Base-by-base conservation (phyloP, 495 filamentous ascomycete genomes). In the Melanomma pulvis-pyrius region DNA sequence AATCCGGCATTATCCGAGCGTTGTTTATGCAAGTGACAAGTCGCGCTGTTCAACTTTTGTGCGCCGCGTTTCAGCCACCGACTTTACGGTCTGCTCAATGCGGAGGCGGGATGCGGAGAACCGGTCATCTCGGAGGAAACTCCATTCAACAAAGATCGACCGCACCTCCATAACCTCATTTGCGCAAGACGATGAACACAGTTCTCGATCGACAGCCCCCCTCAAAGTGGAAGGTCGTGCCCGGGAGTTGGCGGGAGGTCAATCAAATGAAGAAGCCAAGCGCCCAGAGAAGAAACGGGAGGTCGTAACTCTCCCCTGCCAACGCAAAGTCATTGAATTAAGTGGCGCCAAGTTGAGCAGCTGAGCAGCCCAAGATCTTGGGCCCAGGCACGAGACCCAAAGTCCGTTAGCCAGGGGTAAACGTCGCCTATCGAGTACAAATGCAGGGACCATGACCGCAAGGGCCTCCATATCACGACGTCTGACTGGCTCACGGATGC, bases 341-440 rank as follows among this genome's bases (percentile, higher is more conserved):
- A n/a, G 39, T 44, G 13, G 13, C 5, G 39, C 39, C 39, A 44
- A 44, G 39, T 6, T 6, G 13, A n/a, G 39, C 8, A 44, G 4
- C 9, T 44, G 4, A n/a, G n/a, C 9, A 15, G 39, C 39, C 39
- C 39, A 44, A 44, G 39, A 44, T 15, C 39, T 44, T 44, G 39
- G n/a, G 39, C 9, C 8, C 39, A 44, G 13, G 9, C 9, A 44
- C n/a, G n/a, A n/a, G 39, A 44, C 8, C 9, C 4, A 6, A 44
- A 44, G 39, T 44, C 39, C 39, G 39, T 44, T 44, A 44, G 39
- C 39, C 39, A 44, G 39, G 39, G 39, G 39, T n/a, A 44, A 44
- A 11, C 13, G 3, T 44, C 39, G 39, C 39, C n/a, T 44, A 44
- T 17, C n/a, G 17, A 11, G 17, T 15, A 17, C 39, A 44, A 15